A percentile compares a stretch with the other conserved stretches of the same genome.
Evolutionary conservation across 208 protist species (phyloP).

Genomic region (Blechomonas ayalai): DNA sequence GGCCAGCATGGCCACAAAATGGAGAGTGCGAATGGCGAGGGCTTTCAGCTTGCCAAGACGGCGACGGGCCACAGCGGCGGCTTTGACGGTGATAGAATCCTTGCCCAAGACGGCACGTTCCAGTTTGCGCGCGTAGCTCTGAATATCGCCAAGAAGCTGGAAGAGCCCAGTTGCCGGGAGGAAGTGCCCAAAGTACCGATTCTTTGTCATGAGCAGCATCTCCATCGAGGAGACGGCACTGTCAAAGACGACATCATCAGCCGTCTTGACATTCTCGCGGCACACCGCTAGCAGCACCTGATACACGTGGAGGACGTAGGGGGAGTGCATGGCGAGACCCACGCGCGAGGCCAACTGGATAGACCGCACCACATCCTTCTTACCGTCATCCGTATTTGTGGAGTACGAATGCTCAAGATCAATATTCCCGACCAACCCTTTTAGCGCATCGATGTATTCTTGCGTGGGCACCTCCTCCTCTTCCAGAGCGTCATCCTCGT

Average conservation of each 20-base stretch:
- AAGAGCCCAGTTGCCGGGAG: constrained; percentile 57
- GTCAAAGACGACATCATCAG: constrained; percentile 78
- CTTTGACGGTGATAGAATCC: constrained; percentile 30
- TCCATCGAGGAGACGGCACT: constrained; percentile 50
- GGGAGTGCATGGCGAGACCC: constrained; percentile 52
- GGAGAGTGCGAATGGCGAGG: constrained; percentile 63
- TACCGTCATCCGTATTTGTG: constrained; percentile 57
- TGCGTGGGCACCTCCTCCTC: constrained; percentile 79
- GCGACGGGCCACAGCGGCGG: constrained; percentile 33
- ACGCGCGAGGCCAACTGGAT: constrained; percentile 63
- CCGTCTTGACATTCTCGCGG: constrained; percentile 70
- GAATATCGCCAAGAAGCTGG: constrained; percentile 80
- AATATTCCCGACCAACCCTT: constrained; percentile 76
- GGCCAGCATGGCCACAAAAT: constrained; percentile 76
- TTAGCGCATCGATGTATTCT: constrained; percentile 77
- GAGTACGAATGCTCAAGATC: constrained; percentile 81
- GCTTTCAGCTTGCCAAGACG: constrained; percentile 61
- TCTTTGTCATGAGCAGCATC: constrained; percentile 67
- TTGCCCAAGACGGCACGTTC: constrained; percentile 38
- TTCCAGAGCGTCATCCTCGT: constrained; percentile 13
- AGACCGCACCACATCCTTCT: constrained; percentile 76
- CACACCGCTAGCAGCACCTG: constrained; percentile 82
- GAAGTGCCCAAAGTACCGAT: constrained; percentile 83
- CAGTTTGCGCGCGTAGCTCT: constrained; percentile 82
- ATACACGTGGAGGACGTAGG: constrained; percentile 68